Evolutionary conservation across 1,284 basidiomycete species (phyloP), one percentile per base, ranked within the genome.

Genomic region (Exsudoporus floridanus): DNA sequence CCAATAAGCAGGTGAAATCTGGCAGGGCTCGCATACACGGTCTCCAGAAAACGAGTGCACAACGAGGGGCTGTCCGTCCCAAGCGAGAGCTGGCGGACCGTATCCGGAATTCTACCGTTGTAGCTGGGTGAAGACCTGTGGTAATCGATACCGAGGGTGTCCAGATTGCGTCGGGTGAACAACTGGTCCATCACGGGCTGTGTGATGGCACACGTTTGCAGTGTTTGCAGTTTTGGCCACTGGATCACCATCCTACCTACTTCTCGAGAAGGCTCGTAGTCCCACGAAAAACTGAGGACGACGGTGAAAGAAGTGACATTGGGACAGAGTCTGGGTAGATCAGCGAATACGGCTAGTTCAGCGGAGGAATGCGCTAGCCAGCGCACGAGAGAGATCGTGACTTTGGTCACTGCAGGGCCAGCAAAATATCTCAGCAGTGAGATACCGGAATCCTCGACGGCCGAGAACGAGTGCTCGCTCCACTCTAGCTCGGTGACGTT

Each of bases 301-400:
- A 61, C 1, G 16, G 35, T 38, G 34, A 60, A 49, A 5, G 59
- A 62, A 7, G 56, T 59, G 37, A 61, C 45, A 19, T 55, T 61
- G 1, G 61, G 55, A 42, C 55, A 59, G 12, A 59, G 50, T 16
- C 16, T 23, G 3, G 40, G 59, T 23, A 63, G n/a, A 21, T 59
- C 46, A 9, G 37, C 45, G 7, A 63, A 13, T 1, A 51, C 33
- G 14, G 49, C 36, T 4, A 44, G 25, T 34, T 59, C 59, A 3
- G 36, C 14, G 0, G 40, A n/a, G 33, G 51, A 46, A 36, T 42
- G 18, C 10, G 38, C 27, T 9, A 30, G 9, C 59, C 39, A 57
- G 19, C 34, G 37, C n/a, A 38, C 16, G 28, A 60, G 34, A 25
- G 27, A 57, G 28, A 61, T 39, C 5, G 34, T 49, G 0, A 62